Evolutionary conservation across 1,284 basidiomycete genomes (phyloP).

Genomic region (Agaricales sp.): DNA sequence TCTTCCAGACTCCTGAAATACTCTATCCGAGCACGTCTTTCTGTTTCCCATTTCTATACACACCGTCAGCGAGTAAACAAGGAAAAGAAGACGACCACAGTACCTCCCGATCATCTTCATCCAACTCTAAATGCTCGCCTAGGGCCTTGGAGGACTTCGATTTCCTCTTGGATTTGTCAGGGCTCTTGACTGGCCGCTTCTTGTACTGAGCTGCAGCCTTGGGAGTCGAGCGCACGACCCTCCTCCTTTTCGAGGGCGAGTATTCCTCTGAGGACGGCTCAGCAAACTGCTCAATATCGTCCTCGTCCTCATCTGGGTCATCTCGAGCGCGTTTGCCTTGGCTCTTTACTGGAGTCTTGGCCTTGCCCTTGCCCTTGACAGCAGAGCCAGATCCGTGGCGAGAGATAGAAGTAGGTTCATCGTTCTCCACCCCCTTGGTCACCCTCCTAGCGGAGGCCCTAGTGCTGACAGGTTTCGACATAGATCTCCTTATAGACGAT

Average conservation of each 20-base stretch:
- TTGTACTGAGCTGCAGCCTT: too few species aligned
- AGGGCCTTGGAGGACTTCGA: background rate
- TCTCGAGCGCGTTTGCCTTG: background rate
- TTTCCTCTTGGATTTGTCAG: background rate
- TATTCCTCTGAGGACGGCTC: slow-evolving; percentile 1
- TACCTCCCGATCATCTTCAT: slow-evolving; percentile 2
- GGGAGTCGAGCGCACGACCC: too few species aligned
- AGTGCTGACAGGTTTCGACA: background rate
- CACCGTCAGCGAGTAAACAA: background rate
- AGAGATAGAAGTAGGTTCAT: background rate
- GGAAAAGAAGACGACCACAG: background rate
- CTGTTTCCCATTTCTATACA: slow-evolving; percentile 3
- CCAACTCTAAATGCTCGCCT: background rate
- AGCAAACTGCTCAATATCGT: slow-evolving; percentile 1
- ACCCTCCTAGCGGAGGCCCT: background rate
- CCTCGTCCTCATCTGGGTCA: background rate
- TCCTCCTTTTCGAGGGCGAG: background rate
- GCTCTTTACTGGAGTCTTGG: too few species aligned
- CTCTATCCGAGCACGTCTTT: slow-evolving; percentile 3
- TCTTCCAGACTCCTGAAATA: slow-evolving; percentile 3
- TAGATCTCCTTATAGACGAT: too few species aligned
- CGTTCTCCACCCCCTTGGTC: background rate
- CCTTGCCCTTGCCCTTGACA: background rate
- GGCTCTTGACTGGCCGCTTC: background rate
- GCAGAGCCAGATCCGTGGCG: background rate